Evolutionary conservation across 306 rosid species (phyloP).

Genomic region (Comarum palustre): DNA sequence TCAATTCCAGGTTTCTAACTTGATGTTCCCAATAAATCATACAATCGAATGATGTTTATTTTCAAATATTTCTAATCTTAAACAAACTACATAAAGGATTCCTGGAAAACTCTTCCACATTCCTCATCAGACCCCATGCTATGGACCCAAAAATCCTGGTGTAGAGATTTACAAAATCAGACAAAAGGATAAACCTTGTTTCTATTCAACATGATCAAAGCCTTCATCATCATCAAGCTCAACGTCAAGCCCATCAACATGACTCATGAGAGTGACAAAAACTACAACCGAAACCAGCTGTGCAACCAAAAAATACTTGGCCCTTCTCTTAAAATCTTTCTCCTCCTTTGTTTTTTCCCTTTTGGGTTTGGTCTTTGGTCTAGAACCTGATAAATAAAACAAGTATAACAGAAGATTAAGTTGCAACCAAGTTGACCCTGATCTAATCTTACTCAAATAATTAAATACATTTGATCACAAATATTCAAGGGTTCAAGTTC

Average conservation of each 20-base stretch:
- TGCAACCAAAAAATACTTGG: slow-evolving; percentile 64
- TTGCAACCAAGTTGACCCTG: slow-evolving; percentile 4
- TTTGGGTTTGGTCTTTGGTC: slow-evolving; percentile 70
- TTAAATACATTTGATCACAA: background rate
- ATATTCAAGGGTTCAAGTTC: slow-evolving; percentile 5
- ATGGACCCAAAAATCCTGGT: slow-evolving; percentile 18
- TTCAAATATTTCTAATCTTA: slow-evolving; percentile 23
- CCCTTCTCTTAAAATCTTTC: slow-evolving; percentile 68
- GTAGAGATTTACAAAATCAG: background rate
- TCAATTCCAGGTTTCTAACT: slow-evolving; percentile 17
- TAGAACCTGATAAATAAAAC: slow-evolving; percentile 48
- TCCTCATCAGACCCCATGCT: slow-evolving; percentile 9
- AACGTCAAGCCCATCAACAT: slow-evolving; percentile 52
- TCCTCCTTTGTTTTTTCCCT: slow-evolving; percentile 79
- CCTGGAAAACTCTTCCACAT: background rate
- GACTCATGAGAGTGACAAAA: slow-evolving; percentile 63
- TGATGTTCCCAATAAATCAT: slow-evolving; percentile 15
- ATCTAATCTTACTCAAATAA: background rate
- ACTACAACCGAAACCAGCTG: slow-evolving; percentile 70
- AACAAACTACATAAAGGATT: slow-evolving; percentile 19
- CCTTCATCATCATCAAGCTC: slow-evolving; percentile 64
- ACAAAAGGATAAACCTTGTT: slow-evolving; percentile 2
- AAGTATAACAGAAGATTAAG: background rate
- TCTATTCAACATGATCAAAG: slow-evolving; percentile 44
- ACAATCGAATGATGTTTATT: slow-evolving; percentile 13